Base-by-base conservation (phyloP, 148 eudicot species). In the Spergularia marina region DNA sequence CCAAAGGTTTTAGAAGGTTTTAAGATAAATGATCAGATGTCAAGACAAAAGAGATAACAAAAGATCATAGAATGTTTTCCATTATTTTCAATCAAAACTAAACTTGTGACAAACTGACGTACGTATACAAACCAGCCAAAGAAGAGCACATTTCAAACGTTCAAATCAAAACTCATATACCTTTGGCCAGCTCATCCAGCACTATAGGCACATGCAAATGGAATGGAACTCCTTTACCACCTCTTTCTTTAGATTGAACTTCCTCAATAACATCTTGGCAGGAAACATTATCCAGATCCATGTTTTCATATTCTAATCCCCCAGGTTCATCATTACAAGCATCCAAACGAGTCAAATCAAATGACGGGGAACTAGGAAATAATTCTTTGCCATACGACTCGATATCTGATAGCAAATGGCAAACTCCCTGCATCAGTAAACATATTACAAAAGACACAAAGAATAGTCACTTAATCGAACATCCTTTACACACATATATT, bases 321-420 rank as follows among this genome's bases (percentile, higher is more conserved):
- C 82, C 83, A 16, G 79, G 30, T 77, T 80, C 89, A 83, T 82
- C 81, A 61, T 72, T 66, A 74, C 82, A 69, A 41, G 79, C 91
- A 77, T 87, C 88, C 69, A 86, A 82, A 79, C 75, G 79, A 70
- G 86, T 74, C 71, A 85, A 82, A 66, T 88, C 91, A 82, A 84
- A 86, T 14, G 89, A 81, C 54, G 81, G 71, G 70, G 84, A 77
- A 68, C 77, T 82, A 56, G 86, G 72, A 77, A 83, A 67, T 11
- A 86, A 80, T 77, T 90, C 91, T 82, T 87, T 87, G 67, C 88
- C 86, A 76, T 95, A 92, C 59, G 84, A 81, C 75, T 85, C 92
- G 71, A 92, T 77, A 81, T 85, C 84, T 74, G 92, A 85, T 64
- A 95, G 85, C 73, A 95, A 88, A 86, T 90, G 97, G 76, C 96